Evolutionary conservation across 306 rosid species (phyloP).

Genomic region (Phaseolus lunatus): DNA sequence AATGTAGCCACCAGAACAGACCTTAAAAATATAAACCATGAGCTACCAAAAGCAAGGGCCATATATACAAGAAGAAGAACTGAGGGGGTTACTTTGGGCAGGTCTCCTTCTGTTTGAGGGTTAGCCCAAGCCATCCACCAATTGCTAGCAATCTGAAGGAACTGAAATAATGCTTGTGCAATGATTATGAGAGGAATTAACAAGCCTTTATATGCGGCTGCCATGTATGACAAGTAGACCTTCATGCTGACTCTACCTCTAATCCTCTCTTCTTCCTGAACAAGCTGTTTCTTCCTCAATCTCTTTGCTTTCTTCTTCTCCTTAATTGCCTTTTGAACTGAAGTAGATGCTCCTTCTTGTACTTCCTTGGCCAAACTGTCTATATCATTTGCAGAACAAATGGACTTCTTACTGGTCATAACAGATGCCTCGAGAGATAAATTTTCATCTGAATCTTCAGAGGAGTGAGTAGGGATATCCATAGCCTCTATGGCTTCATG

Average conservation of each 20-base stretch:
- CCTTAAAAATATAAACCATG: slow-evolving; percentile 91
- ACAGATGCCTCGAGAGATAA: slow-evolving; percentile 59
- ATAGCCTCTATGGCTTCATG: slow-evolving; percentile 98
- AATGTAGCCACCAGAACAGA: slow-evolving; percentile 95
- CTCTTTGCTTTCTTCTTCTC: slow-evolving; percentile 96
- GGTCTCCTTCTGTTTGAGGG: slow-evolving; percentile 96
- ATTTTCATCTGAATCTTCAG: slow-evolving; percentile 89
- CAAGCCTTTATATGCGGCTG: slow-evolving; percentile 93
- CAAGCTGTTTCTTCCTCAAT: slow-evolving; percentile 89
- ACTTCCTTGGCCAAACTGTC: slow-evolving; percentile 85
- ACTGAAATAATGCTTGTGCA: slow-evolving; percentile 90
- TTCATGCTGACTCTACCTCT: slow-evolving; percentile 99
- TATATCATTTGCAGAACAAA: slow-evolving; percentile 58
- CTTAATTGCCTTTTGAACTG: slow-evolving; percentile 73
- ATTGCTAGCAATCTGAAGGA: slow-evolving; percentile 98
- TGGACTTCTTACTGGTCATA: slow-evolving; percentile 57
- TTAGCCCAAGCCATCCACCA: slow-evolving; percentile 99
- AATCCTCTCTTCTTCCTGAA: slow-evolving; percentile 99
- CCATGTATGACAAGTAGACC: slow-evolving; percentile 97
- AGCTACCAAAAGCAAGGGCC: slow-evolving; percentile 98
- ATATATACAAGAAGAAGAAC: slow-evolving; percentile 86
- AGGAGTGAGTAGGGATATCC: slow-evolving; percentile 91
- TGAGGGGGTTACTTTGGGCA: slow-evolving; percentile 83
- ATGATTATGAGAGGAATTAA: slow-evolving; percentile 88
- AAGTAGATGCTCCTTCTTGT: slow-evolving; percentile 76